Evolutionary conservation across 805 yeast genomes (phyloP), one percentile per base, ranked within the genome.

Genomic region (Schizosaccharomyces osmophilus): DNA sequence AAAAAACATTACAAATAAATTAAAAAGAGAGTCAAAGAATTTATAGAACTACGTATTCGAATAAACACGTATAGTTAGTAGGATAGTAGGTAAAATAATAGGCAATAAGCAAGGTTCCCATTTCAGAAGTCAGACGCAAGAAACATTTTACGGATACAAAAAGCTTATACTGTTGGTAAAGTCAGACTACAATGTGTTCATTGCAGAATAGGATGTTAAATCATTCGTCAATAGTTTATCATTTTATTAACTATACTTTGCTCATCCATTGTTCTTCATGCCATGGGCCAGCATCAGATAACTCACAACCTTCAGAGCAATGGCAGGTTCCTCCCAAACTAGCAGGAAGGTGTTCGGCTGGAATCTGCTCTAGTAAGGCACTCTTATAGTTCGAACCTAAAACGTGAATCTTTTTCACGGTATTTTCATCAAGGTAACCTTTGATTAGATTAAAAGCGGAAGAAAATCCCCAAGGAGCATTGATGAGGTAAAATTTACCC

Each of bases 211-310:
- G 41, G 41, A 36, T 11, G 41, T 36, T 36, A 13, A 36, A 11
- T 13, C 41, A 9, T 13, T 11, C 15, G 13, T 36, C 13, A 36
- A 36, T 13, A 9, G 8, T 36, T 36, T 36, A 36, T 36, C 41
- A 13, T 36, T 6, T 36, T 36, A 45, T 9, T 9, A 24, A 19
- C 57, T 24, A 22, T 9, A 6, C 26, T 29, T 51, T 51, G 15
- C 97, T 97, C 70, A 88, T 83, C 73, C 69, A 90, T 73, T 84
- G 68, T 41, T 83, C 76, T 64, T 90, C 93, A 79, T 96, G 85
- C 98, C 98, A 93, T 65, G 98, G 98, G 66, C 98, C 98, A 66
- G 84, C 76, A 71, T 93, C 97, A 48, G 93, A 81, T 69, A 93
- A 75, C 72, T 83, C 85, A 66, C 93, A 79, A 31, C 95, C 95